Evolutionary conservation across 2,329 filamentous ascomycete species (phyloP), one percentile per base, ranked within the genome.

Genomic region (Monilinia aucupariae): DNA sequence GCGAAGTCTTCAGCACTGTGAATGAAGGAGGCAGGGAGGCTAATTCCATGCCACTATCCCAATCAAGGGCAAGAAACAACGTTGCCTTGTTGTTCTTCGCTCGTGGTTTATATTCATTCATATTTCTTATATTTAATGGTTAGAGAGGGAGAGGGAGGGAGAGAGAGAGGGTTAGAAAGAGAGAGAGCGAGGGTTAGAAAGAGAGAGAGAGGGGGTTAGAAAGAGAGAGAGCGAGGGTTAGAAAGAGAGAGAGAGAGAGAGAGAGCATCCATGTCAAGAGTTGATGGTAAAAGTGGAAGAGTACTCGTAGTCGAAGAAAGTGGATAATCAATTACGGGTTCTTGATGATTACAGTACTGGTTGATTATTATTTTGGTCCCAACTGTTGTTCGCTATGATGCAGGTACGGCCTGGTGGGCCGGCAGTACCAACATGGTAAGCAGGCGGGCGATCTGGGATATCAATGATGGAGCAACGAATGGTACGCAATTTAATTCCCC

Each of bases 1-100:
- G 54, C 54, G 54, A 56, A 17, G 30, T 32, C 34, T 32, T 22
- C n/a, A 17, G 41, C 37, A 34, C 34, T 56, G 41, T 34, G 9
- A 22, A 34, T 56, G 54, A 47, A 56, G 54, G 54, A 20, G 54
- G 41, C 41, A 56, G 54, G 52, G 54, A n/a, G 37, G 53, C 32
- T 56, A 56, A 56, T 47, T 43, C 41, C 41, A 20, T 56, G 27
- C 9, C 41, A 56, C 9, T 27, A 56, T 56, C 47, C 41, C 41
- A 34, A n/a, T 5, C 7, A 39, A 54, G 51, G 37, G 51, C 37
- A 27, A 41, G 51, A 20, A 53, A 53, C 22, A 52, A 53, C 25
- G 20, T 22, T 32, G 20, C n/a, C n/a, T 45, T 17, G 20, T 30
- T 30, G 6, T 30, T 43, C 20, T 43, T 43, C 15, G 15, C 41